Evolutionary conservation across 2,329 filamentous ascomycete genomes (phyloP).

Genomic region (Monosporascus sp.): DNA sequence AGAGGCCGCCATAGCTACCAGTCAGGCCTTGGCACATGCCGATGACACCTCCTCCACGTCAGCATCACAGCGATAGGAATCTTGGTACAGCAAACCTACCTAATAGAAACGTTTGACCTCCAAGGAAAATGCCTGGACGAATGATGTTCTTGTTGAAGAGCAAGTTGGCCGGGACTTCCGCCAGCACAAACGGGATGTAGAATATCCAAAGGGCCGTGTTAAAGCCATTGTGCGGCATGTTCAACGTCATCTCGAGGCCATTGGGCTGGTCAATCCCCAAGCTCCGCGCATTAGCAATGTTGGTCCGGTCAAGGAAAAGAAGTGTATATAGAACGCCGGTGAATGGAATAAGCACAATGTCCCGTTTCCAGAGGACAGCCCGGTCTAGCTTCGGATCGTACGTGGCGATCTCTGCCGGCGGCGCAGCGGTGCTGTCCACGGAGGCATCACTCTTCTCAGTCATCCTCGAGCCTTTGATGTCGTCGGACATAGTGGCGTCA

Average conservation of each 20-base stretch:
- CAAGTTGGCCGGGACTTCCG: conserved; percentile 42
- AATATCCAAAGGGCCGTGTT: conserved; percentile 39
- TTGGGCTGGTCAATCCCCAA: conserved; percentile 26
- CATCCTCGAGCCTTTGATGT: conserved; percentile 7
- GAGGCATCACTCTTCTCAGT: conserved; percentile 14
- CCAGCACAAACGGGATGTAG: conserved; percentile 40
- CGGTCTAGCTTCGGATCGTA: conserved; percentile 15
- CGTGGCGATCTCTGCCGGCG: background rate
- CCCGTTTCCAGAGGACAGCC: conserved; percentile 20
- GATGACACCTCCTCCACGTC: conserved; percentile 28
- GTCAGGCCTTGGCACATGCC: conserved; percentile 38
- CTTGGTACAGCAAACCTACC: conserved; percentile 21
- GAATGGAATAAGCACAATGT: conserved; percentile 22
- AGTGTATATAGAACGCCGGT: conserved; percentile 25
- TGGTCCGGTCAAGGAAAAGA: conserved; percentile 23
- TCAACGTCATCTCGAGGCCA: conserved; percentile 36
- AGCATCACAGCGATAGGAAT: conserved; percentile 6
- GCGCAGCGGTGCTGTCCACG: conserved; percentile 2
- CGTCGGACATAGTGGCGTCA: conserved; percentile 9
- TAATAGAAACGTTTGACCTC: conserved; percentile 36
- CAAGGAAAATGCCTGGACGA: conserved; percentile 32
- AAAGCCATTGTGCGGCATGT: conserved; percentile 37
- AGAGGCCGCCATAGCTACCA: conserved; percentile 31
- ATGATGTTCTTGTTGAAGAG: conserved; percentile 35
- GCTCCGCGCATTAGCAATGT: conserved; percentile 40